Evolutionary conservation across 2,329 filamentous ascomycete species (phyloP).

Genomic region (Alternaria incomplexa): DNA sequence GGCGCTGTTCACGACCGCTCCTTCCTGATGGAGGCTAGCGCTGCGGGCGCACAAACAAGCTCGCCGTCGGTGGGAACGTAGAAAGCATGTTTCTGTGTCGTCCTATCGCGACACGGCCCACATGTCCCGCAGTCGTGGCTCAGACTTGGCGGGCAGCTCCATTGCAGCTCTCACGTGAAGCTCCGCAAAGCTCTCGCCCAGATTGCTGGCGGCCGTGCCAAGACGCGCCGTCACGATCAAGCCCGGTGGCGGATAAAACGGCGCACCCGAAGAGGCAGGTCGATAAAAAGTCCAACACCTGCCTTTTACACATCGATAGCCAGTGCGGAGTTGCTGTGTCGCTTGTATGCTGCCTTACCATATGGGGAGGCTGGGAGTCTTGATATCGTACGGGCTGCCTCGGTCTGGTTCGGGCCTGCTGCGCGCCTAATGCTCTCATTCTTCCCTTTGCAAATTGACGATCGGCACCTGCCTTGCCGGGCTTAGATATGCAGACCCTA

Average conservation of each 20-base stretch:
- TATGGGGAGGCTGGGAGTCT: not conserved
- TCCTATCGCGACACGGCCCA: constrained; percentile 27
- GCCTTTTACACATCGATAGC: constrained; percentile 1
- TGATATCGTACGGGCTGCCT: not conserved
- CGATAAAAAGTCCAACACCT: constrained; percentile 4
- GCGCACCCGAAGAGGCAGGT: constrained; percentile 23
- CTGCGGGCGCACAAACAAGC: constrained; percentile 29
- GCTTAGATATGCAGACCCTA: constrained; percentile 1
- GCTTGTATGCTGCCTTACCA: not conserved
- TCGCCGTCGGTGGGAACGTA: constrained; percentile 24
- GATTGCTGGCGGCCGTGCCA: constrained; percentile 17
- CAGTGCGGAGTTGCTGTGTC: not conserved
- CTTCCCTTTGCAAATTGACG: not conserved
- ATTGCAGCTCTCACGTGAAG: constrained; percentile 12
- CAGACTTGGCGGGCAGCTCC: constrained; percentile 22
- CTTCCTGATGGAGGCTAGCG: constrained; percentile 28
- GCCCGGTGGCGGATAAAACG: constrained; percentile 14
- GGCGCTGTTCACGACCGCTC: constrained; percentile 18
- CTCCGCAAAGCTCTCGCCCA: constrained; percentile 9
- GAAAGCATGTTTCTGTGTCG: constrained; percentile 30
- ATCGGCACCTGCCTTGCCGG: constrained; percentile 13
- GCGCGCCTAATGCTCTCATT: not conserved
- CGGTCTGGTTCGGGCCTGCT: constrained; percentile 2
- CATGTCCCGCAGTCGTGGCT: constrained; percentile 11
- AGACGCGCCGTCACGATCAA: not conserved